Evolutionary conservation across 441 rosid genomes (phyloP).

Genomic region (Pelargonium cotyledonis): DNA sequence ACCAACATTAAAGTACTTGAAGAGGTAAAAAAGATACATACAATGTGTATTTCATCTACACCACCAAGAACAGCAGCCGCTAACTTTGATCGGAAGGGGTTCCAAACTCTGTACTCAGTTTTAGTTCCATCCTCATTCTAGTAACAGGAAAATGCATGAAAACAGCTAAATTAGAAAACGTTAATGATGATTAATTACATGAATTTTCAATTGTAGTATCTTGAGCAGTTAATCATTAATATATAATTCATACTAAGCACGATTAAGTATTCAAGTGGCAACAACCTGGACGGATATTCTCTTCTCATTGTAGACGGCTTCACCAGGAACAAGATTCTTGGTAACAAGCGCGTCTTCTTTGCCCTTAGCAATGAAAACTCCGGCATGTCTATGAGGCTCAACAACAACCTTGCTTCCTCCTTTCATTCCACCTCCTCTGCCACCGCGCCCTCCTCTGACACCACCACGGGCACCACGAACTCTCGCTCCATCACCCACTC

Average conservation of each 20-base stretch:
- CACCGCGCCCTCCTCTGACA: conserved; percentile 36
- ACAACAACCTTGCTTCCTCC: conserved; percentile 87
- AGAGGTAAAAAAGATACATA: conserved; percentile 24
- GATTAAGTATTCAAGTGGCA: neutral
- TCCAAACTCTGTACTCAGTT: conserved; percentile 85
- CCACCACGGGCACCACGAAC: conserved; percentile 38
- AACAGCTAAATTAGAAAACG: neutral
- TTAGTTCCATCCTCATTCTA: conserved; percentile 91
- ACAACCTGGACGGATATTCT: conserved; percentile 76
- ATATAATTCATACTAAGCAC: too few species aligned
- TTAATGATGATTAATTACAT: neutral
- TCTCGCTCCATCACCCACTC: conserved; percentile 31
- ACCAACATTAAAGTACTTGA: neutral
- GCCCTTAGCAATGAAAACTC: conserved; percentile 87
- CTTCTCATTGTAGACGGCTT: conserved; percentile 93
- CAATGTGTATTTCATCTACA: conserved; percentile 84
- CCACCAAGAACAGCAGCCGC: conserved; percentile 96
- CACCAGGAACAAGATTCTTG: conserved; percentile 88
- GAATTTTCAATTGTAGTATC: neutral
- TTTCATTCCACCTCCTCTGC: conserved; percentile 73
- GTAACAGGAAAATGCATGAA: neutral
- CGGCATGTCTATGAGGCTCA: conserved; percentile 90
- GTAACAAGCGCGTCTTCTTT: conserved; percentile 96
- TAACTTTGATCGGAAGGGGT: conserved; percentile 84
- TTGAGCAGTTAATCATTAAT: too few species aligned